Percentiles rank a stretch among this genome's conserved stretches.
These are phyloP conservation scores for Candida maris DNA, from an alignment of 805 yeast species.

Conservation along the genomic window DNA sequence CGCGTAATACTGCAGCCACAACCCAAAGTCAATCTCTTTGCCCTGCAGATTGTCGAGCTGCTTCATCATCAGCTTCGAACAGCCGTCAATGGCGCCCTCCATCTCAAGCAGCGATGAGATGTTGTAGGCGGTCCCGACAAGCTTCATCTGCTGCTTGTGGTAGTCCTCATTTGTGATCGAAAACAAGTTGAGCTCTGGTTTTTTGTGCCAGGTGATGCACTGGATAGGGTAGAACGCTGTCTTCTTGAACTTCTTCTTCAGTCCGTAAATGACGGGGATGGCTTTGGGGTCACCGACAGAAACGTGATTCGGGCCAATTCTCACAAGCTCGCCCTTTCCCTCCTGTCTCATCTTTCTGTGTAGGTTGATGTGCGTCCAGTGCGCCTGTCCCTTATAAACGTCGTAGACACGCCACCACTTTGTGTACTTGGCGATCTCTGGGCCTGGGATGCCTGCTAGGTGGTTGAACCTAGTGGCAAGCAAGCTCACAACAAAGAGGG, in stretches of 20 bases:
- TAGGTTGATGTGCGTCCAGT: conserved; percentile 10
- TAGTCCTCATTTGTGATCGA: conserved; percentile 12
- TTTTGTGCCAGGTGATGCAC: conserved; percentile 15
- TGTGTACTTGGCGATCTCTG: conserved; percentile 11
- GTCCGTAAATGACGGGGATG: conserved; percentile 15
- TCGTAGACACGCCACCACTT: conserved; percentile 14
- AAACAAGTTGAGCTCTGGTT: conserved; percentile 14
- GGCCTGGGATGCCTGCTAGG: conserved; percentile 12
- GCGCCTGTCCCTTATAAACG: conserved; percentile 11
- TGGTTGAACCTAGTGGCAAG: conserved; percentile 12
- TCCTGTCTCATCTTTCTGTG: conserved; percentile 9
- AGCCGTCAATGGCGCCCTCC: conserved; percentile 16
- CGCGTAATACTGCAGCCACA: conserved; percentile 18
- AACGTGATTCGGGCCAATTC: conserved; percentile 15
- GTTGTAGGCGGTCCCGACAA: conserved; percentile 14
- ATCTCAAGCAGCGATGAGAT: conserved; percentile 15
- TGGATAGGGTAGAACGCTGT: conserved; percentile 14
- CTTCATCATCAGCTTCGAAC: conserved; percentile 9
- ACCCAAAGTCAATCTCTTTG: conserved; percentile 10
- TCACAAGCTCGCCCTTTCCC: conserved; percentile 11
- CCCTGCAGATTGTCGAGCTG: conserved; percentile 7
- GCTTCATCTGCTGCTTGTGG: conserved; percentile 15
- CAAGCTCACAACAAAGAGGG: conserved; percentile 6
- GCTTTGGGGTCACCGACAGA: conserved; percentile 13
- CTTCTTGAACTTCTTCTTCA: conserved; percentile 10